Base-by-base conservation (phyloP, 768 basidiomycete genomes). In the Tylopilus plumbeoviolaceoides region DNA sequence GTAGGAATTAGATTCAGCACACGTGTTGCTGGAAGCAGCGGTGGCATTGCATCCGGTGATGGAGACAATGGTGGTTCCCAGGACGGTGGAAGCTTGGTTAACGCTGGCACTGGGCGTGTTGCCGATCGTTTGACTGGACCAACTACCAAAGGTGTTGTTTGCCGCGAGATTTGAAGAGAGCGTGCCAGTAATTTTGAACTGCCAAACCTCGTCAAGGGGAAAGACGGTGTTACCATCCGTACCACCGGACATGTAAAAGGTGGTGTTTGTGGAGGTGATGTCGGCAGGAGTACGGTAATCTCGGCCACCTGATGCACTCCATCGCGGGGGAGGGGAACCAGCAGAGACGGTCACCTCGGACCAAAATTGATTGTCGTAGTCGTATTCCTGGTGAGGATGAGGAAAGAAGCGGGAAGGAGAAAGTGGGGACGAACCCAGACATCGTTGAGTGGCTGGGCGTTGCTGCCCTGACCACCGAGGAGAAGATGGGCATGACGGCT, bases 351-450 rank as follows among this genome's bases (percentile, higher is more conserved):
- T 58, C 31, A 90, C 80, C 60, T 78, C 59, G 0, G 84, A 76
- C 90, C 90, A 92, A 63, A 91, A 91, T 52, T 89, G 74, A 60
- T 83, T 84, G 52, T 65, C 78, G 60, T 83, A 91, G 67, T 89
- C 86, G 61, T 76, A 92, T 70, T 89, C 88, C 88, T 90, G 61
- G 23, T n/a, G 44, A 10, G 31, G 6, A 33, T 65, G 39, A 66
- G 54, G 21, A 51, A 23, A 25, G 10, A 28, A 42, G 25, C 2
- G 40, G 44, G 7, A 36, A 12, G 5, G 28, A 30, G 44, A 20
- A 52, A 27, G 53, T 3, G 46, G 47, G 20, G 9, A 67, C 79
- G 59, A 66, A 90, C 90, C 89, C 89, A 91, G 53, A 83, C 77
- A 62, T 91, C 90, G 4, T 77, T 74, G 53, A 90, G 68, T 15